These are phyloP conservation scores for Trichoderma asperelloides DNA, from an alignment of 495 filamentous ascomycete genomes.

Conservation along the genomic window DNA sequence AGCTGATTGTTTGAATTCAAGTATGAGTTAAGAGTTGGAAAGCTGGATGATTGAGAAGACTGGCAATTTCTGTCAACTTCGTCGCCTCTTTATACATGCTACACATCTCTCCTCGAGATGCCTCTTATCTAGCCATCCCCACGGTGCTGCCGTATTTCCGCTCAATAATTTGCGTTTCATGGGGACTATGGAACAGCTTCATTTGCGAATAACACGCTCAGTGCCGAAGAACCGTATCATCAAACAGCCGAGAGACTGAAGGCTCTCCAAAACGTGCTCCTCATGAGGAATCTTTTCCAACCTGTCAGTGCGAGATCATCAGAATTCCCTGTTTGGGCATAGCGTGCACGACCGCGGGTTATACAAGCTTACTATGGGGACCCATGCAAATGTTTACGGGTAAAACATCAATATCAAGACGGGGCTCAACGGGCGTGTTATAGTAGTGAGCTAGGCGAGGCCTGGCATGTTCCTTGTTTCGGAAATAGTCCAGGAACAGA, in stretches of 20 bases:
- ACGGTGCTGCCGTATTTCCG: not conserved
- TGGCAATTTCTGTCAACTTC: not conserved
- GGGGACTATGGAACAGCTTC: not conserved
- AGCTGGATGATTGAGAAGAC: not conserved
- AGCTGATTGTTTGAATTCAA: not conserved
- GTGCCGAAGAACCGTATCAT: not conserved
- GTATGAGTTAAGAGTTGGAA: not conserved
- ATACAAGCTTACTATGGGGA: not conserved
- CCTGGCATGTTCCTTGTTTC: too few relatives aligned
- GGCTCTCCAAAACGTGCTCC: not conserved
- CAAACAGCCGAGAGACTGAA: constrained; percentile 3
- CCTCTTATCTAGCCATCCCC: not conserved
- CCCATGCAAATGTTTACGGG: not conserved
- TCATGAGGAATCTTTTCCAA: constrained; percentile 7
- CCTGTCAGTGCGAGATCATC: constrained; percentile 12
- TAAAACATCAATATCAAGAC: not conserved
- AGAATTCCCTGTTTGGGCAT: constrained; percentile 15
- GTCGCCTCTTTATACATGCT: not conserved
- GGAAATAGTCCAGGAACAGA: too few relatives aligned
- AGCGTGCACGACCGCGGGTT: not conserved
- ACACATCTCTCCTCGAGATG: not conserved
- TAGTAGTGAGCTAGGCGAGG: too few relatives aligned
- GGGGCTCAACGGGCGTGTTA: too few relatives aligned
- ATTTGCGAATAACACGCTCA: not conserved
- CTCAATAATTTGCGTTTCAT: not conserved